Evolutionary conservation across 2,329 filamentous ascomycete species (phyloP), one percentile per base, ranked within the genome.

Genomic region (Coleophoma cylindrospora): DNA sequence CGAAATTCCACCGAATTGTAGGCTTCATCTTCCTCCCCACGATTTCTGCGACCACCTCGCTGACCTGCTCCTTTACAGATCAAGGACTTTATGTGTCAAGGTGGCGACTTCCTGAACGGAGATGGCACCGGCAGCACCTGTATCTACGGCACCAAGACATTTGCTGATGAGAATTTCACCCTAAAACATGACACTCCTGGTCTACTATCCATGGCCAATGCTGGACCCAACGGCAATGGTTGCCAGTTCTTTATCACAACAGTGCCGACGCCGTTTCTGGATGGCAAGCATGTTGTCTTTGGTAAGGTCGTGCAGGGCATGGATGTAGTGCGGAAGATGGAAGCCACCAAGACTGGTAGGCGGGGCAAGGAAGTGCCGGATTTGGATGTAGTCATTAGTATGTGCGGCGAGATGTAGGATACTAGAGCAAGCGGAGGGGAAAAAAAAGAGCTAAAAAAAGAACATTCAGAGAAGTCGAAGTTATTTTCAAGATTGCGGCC

Each of bases 201-300:
- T 3, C 73, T 97, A 47, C 74, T 99, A 43, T 92, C 87, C 54
- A 99, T 97, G 94, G 94, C 94, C 45, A 96, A 96, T 67, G 87
- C 88, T 27, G 92, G 92, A 1, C 87, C 89, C 48, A 87, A 96
- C 70, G 92, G 89, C 57, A 97, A 97, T 68, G 94, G 94, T 36
- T 91, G 84, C 52, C 94, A 97, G 66, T 99, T 99, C 76, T 99
- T 99, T 77, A 92, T 97, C 73, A 96, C 91, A 2, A 94, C 89
- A 0, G 87, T 87, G 2, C 77, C 87, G 5, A 94, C 92, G 0
- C 89, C 90, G 2, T 95, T 95, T 65, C 74, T 99, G 22, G 87
- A 97, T 70, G 81, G 80, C 64, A 97, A 97, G 72, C 94, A 99
- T 68, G 91, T 96, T 50, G 91, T 97, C 15, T 97, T 97, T 62